Conservation (phyloP, 495 filamentous ascomycete species). For the Lineolata rhizophorae region DNA sequence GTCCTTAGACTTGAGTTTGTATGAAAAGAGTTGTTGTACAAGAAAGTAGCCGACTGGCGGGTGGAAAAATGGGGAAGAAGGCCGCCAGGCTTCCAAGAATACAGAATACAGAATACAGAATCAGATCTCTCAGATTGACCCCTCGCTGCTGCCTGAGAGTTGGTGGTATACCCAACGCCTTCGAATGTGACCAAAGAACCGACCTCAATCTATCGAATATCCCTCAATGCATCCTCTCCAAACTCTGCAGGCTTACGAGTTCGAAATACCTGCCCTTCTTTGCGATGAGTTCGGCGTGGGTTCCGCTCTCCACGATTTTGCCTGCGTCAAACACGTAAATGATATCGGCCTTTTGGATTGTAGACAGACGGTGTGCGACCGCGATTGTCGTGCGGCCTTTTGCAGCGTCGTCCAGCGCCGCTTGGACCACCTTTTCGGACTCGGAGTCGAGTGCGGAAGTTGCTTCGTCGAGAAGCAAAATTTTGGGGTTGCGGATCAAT, state of each 20-base stretch:
- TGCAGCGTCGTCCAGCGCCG: slow-evolving; percentile 45
- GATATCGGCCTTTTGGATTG: slow-evolving; percentile 50
- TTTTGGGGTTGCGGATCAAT: slow-evolving; percentile 47
- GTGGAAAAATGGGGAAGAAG: too few species aligned
- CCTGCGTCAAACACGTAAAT: slow-evolving; percentile 61
- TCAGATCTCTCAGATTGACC: too few species aligned
- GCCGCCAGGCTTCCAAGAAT: too few species aligned
- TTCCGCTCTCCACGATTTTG: slow-evolving; percentile 39
- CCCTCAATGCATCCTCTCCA: too few species aligned
- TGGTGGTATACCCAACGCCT: too few species aligned
- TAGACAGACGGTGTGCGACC: slow-evolving; percentile 56
- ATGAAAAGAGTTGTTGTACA: too few species aligned
- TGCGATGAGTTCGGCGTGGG: slow-evolving; percentile 41
- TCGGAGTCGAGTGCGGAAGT: slow-evolving; percentile 61
- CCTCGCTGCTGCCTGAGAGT: too few species aligned
- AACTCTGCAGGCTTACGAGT: slow-evolving; percentile 19
- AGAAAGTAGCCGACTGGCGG: too few species aligned
- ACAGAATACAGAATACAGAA: too few species aligned
- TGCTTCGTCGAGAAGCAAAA: slow-evolving; percentile 70
- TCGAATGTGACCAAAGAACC: too few species aligned
- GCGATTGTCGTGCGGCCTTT: slow-evolving; percentile 60
- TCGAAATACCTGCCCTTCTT: slow-evolving; percentile 32
- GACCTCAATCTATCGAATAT: too few species aligned
- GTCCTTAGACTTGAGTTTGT: too few species aligned
- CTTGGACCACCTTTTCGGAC: slow-evolving; percentile 48